phyloP scores from a whole-genome alignment of 441 rosid species.

The Syzygium malaccense region DNA sequence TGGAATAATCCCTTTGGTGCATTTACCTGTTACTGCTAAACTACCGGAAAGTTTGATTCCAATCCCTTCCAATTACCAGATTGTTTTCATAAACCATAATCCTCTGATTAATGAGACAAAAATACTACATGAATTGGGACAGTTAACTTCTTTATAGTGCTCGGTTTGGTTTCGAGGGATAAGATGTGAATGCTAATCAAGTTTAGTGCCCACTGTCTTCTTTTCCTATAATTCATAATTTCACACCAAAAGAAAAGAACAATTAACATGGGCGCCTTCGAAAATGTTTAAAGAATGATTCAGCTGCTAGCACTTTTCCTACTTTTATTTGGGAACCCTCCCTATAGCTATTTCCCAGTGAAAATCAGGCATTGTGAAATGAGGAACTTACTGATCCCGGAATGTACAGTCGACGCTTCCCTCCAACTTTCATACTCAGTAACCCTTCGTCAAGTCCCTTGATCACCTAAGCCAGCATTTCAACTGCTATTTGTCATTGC shows the following conservation, averaged over 20 bases:
- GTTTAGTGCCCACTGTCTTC: background rate
- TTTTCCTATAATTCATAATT: background rate
- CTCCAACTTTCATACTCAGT: constrained; percentile 81
- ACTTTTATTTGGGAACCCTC: background rate
- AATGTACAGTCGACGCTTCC: constrained; percentile 81
- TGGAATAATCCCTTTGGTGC: background rate
- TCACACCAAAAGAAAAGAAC: background rate
- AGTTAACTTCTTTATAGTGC: background rate
- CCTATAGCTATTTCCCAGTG: background rate
- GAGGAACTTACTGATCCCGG: constrained; percentile 65
- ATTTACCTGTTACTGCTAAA: background rate
- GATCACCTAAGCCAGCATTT: constrained; percentile 55
- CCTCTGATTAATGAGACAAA: background rate
- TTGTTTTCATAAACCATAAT: background rate
- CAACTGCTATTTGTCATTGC: background rate
- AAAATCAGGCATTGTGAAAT: background rate
- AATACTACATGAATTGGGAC: background rate
- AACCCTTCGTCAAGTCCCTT: constrained; percentile 96
- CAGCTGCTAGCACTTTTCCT: background rate
- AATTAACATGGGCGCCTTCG: background rate
- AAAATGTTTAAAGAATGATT: background rate
- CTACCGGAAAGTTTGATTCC: background rate
- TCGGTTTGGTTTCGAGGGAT: background rate
- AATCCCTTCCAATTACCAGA: background rate
- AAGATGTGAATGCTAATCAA: background rate